A percentile compares a stretch with the other conserved stretches of the same genome.
phyloP scores from a whole-genome alignment of 495 filamentous ascomycete species.

The Penicillium subrubescens region DNA sequence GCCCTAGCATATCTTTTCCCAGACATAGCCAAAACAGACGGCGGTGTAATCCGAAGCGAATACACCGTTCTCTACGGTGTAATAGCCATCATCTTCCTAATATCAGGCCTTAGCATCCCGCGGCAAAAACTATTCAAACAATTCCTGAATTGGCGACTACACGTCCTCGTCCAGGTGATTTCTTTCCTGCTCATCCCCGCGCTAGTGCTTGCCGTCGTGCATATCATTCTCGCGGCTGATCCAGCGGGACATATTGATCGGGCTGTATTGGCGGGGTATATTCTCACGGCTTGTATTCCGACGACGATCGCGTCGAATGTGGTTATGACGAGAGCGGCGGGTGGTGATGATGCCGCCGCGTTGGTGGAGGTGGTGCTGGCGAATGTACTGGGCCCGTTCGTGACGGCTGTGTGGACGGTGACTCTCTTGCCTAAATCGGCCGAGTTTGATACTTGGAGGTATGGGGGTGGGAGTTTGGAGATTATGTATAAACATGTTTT shows the following conservation, averaged over 20 bases:
- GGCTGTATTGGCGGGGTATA: conserved; percentile 55
- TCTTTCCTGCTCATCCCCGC: conserved; percentile 55
- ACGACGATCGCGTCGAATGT: conserved; percentile 62
- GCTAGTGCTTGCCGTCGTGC: conserved; percentile 46
- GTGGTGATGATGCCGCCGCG: conserved; percentile 58
- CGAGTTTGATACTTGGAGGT: conserved; percentile 49
- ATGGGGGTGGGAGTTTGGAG: conserved; percentile 45
- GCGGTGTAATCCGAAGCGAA: conserved; percentile 50
- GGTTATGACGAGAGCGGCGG: conserved; percentile 57
- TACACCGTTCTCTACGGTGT: conserved; percentile 57
- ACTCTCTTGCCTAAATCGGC: conserved; percentile 44
- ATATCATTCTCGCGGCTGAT: conserved; percentile 50
- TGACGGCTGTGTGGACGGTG: conserved; percentile 55
- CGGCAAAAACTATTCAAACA: conserved; percentile 53
- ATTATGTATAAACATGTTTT: conserved; percentile 55
- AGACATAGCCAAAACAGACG: conserved; percentile 54
- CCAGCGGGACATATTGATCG: conserved; percentile 44
- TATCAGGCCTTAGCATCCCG: conserved; percentile 56
- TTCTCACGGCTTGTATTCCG: conserved; percentile 57
- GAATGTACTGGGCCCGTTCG: conserved; percentile 55
- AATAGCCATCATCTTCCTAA: conserved; percentile 55
- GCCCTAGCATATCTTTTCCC: conserved; percentile 56
- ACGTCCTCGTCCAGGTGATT: conserved; percentile 51
- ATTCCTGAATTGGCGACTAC: conserved; percentile 54
- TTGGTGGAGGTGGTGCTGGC: conserved; percentile 57